Base-by-base conservation (phyloP, 2,329 filamentous ascomycete genomes). In the Trichoderma atroviride region DNA sequence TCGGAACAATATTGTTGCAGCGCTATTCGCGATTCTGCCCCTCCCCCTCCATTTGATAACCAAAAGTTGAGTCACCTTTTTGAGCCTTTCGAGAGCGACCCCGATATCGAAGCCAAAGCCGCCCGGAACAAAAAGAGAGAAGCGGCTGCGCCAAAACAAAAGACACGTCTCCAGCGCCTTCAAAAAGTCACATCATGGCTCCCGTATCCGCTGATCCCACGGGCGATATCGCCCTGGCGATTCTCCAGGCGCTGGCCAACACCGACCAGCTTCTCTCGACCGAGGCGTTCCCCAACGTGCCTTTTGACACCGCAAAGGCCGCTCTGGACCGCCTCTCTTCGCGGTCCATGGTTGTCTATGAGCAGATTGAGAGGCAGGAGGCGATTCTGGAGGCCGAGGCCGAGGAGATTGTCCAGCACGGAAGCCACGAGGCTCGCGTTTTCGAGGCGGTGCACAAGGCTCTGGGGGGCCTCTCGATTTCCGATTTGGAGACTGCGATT, bases 291-390 rank as follows among this genome's bases (percentile, higher is more conserved):
- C 89, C 92, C 74, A 79, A 86, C 74, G 81, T 85, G 75, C 84
- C 88, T 76, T 91, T 90, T 76, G 84, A 86, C 71, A 87, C 88
- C 70, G 83, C 97, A 77, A 98, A 97, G 84, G 91, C 92, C 72
- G 92, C 93, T 35, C 86, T 98, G 72, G 96, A 98, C 82, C 89
- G 94, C 74, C 87, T 99, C 65, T 87, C 86, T 35, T 96, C 93
- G 70, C 88, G 95, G 75, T 90, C 89, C 62, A 97, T 97, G 93
- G 85, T 98, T 72, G 85, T 87, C 73, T 97, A 97, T 81, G 89
- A 96, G 75, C 91, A 92, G 58, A 86, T 93, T 71, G 94, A 97
- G 74, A 85, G 86, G 64, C 93, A 97, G 78, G 89, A 94, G 76
- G 87, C 91, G 16, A 76, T 90, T 43, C 83, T 98, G 37, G 96